Conservation (phyloP, 139 green algal genomes). For the Yamagishiella unicocca region DNA sequence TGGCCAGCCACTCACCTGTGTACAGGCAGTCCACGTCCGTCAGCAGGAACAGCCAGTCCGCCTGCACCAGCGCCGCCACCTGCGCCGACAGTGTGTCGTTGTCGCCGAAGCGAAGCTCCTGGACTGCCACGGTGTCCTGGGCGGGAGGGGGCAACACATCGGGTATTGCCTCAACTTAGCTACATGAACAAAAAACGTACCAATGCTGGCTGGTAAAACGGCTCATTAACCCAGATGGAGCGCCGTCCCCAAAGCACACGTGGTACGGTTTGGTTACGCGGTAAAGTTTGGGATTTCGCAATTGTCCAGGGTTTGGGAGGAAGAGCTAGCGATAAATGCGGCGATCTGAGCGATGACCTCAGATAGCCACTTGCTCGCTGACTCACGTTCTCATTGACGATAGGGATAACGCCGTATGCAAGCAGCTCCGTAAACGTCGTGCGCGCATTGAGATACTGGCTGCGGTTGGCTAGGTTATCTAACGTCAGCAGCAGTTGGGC, state of each 20-base stretch:
- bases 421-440: constrained; percentile 94
- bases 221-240: no score
- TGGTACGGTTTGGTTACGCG: no score
- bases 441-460: constrained; percentile 90
- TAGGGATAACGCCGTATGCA: constrained; percentile 82
- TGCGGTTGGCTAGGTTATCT: constrained; percentile 88
- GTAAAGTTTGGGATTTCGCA: no score
- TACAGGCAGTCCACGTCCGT: constrained; percentile 96
- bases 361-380: no score
- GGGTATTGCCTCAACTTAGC: no score
- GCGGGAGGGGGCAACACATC: no score
- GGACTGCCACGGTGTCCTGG: constrained; percentile 90
- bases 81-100: constrained; percentile 96
- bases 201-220: no score
- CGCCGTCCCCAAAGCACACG: no score
- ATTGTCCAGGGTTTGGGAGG: no score
- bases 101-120: constrained; percentile 94
- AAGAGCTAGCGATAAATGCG: no score
- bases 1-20: constrained; percentile 63
- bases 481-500: constrained; percentile 94
- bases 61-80: constrained; percentile 90
- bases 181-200: no score
- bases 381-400: constrained; percentile 97
- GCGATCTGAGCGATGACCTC: no score
- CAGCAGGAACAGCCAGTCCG: constrained; percentile 94